A percentile compares a stretch with the other conserved stretches of the same genome.
Conservation (phyloP, 1,284 basidiomycete species). For the Phlebopus sp. region DNA sequence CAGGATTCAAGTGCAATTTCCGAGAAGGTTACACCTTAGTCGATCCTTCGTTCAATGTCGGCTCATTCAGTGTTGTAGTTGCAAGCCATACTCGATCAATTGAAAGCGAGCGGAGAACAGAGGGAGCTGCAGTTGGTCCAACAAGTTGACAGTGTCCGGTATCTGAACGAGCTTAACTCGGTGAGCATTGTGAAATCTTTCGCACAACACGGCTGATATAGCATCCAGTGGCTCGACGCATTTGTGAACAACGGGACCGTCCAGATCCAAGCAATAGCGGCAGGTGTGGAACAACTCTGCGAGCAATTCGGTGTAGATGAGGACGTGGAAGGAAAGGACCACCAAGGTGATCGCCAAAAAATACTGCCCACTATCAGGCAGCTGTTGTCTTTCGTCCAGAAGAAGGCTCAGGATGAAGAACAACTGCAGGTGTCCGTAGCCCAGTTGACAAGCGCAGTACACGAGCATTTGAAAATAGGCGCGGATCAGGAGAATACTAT, state of each 20-base stretch:
- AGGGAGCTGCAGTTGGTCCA: conserved; percentile 51
- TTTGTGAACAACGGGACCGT: conserved; percentile 73
- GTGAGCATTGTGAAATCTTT: conserved; percentile 35
- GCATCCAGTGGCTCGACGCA: conserved; percentile 73
- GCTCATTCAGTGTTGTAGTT: conserved; percentile 30
- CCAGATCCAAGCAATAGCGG: conserved; percentile 63
- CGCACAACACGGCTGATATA: not conserved
- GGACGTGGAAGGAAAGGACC: conserved; percentile 11
- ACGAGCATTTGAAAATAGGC: conserved; percentile 28
- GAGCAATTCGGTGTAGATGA: conserved; percentile 39
- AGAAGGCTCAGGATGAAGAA: conserved; percentile 19
- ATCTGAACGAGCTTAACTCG: conserved; percentile 70
- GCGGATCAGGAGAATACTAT: conserved; percentile 25
- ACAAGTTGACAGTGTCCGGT: conserved; percentile 68
- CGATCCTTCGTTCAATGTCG: not conserved
- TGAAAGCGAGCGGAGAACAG: conserved; percentile 46
- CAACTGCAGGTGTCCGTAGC: conserved; percentile 23
- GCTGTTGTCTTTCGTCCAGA: conserved; percentile 23
- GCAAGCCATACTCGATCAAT: conserved; percentile 41
- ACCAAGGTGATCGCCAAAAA: conserved; percentile 3
- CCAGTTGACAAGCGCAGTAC: conserved; percentile 24
- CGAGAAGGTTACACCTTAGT: conserved; percentile 22
- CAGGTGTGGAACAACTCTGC: conserved; percentile 59
- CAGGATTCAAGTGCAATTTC: conserved; percentile 9
- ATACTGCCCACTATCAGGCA: conserved; percentile 26